Conservation (phyloP, 352 stramenopile genomes). For the Thalassiosira livingstoniorum region DNA sequence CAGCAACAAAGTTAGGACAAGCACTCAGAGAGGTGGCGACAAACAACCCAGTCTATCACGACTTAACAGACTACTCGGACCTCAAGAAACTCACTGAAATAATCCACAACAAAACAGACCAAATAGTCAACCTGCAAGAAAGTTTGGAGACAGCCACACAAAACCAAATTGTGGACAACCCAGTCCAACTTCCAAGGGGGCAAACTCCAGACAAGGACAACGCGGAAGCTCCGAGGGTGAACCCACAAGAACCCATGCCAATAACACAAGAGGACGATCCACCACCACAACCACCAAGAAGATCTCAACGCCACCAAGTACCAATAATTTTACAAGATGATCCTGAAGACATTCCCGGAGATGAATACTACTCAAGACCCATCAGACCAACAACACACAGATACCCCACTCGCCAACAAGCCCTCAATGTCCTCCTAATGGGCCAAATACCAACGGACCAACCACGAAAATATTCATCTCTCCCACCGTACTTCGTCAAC, state of each 20-base stretch:
- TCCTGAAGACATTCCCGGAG: background rate
- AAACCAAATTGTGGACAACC: background rate
- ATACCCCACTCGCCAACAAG: background rate
- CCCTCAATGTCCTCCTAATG: background rate
- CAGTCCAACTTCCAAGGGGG: too few relatives aligned
- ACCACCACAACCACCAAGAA: too few relatives aligned
- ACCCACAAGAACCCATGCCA: too few relatives aligned
- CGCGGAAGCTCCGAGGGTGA: too few relatives aligned
- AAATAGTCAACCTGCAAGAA: too few relatives aligned
- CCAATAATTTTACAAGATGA: background rate
- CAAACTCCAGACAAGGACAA: background rate
- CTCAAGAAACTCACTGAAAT: background rate
- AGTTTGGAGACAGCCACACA: too few relatives aligned
- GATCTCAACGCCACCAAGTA: background rate
- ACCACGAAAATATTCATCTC: background rate
- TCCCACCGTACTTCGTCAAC: background rate
- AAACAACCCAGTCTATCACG: background rate
- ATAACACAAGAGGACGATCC: too few relatives aligned
- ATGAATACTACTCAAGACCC: background rate
- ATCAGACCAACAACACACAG: background rate
- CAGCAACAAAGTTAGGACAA: background rate
- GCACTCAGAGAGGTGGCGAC: background rate
- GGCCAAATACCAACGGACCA: background rate
- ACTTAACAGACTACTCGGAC: background rate
- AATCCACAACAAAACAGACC: background rate